phyloP scores from a whole-genome alignment of 345 rosid species.

The Brassica cretica region DNA sequence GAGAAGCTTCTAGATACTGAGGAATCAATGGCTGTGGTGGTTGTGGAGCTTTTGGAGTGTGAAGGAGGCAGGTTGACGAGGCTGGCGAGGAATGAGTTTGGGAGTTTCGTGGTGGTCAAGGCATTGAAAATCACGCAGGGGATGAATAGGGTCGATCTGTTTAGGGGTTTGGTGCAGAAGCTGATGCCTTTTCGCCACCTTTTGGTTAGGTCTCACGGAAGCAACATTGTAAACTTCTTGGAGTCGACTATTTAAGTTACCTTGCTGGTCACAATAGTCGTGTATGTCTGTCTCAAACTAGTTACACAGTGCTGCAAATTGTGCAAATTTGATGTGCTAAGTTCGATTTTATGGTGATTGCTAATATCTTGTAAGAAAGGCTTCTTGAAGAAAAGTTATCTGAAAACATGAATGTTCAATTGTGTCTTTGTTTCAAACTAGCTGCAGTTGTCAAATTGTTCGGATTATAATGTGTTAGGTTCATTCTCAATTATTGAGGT shows the following conservation, averaged over 20 bases:
- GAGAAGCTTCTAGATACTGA: conserved; percentile 2
- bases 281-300: background rate
- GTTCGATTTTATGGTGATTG: background rate
- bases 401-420: background rate
- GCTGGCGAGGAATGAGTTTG: conserved; percentile 10
- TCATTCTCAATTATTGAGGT: background rate
- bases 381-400: background rate
- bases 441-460: background rate
- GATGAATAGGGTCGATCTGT: background rate
- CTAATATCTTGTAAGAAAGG: background rate
- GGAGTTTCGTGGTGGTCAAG: conserved; percentile 17
- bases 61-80: background rate
- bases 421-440: background rate
- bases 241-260: background rate
- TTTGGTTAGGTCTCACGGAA: conserved; percentile 4
- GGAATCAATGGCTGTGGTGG: background rate
- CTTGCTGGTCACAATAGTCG: background rate
- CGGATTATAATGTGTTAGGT: background rate
- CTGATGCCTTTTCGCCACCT: conserved; percentile 9
- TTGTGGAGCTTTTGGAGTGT: background rate
- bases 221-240: conserved; percentile 17
- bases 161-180: conserved; percentile 5
- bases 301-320: background rate
- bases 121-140: background rate
- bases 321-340: background rate